Base-by-base conservation (phyloP, 805 yeast species). In the Candida palmyrensis region DNA sequence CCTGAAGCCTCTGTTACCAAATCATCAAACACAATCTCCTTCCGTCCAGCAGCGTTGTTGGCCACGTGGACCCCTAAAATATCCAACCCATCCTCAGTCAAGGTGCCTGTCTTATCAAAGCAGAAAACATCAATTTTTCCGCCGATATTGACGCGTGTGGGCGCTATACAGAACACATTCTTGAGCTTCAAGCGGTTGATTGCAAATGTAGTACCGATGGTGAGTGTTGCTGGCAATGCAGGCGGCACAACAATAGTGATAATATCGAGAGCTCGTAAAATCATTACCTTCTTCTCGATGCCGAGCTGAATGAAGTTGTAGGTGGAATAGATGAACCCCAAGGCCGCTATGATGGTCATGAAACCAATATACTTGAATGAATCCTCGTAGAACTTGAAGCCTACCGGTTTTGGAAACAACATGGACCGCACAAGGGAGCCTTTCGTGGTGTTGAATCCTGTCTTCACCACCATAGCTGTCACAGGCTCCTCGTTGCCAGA, bases 171-270 rank as follows among this genome's bases (percentile, higher is more conserved):
- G 47, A 80, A 92, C 2, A 94, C 79, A 39, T 74, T 73, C 39
- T 70, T 60, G 22, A 44, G 43, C 41, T 86, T 78, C 41, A 92
- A 65, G 40, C 97, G 69, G 19, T 77, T 68, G 17, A 92, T 59
- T 0, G 98, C 95, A 64, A 92, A 89, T 43, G 90, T 86, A 0
- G 97, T 89, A 13, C 98, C 99, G 39, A 92, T 90, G 0, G 98
- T 88, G 40, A 92, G 64, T 0, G 99, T 92, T 0, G 98, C 98
- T 0, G 99, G 99, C 28, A 92, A 68, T 0, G 98, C 98, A 1
- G 99, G 99, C 1, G 99, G 99, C 1, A 92, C 96, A 5, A 92
- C 98, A 53, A 92, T 88, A 0, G 99, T 92, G 35, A 92, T 82
- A 33, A 92, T 75, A 60, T 92, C 99, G 35, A 92, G 65, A 0